Conservation (phyloP, 1,284 basidiomycete genomes). For the Clitocybe nebularis region DNA sequence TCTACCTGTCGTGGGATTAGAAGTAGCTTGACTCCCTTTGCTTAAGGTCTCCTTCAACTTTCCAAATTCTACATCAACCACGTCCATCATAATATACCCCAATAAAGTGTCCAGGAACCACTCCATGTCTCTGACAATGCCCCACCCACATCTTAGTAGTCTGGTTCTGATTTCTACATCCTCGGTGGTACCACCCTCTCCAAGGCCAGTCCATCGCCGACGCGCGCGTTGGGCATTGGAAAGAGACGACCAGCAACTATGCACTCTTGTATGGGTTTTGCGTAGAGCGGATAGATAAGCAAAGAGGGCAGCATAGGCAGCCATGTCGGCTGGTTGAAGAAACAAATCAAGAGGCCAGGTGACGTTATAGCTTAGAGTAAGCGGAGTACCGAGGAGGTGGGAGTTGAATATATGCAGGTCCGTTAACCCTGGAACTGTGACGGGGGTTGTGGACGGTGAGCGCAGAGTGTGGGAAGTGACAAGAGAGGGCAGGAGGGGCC, state of each 20-base stretch:
- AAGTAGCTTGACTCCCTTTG: conserved; percentile 23
- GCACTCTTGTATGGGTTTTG: conserved; percentile 76
- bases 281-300: conserved; percentile 81
- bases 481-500: conserved; percentile 74
- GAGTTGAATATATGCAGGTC: conserved; percentile 63
- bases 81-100: conserved; percentile 86
- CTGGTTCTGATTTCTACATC: conserved; percentile 61
- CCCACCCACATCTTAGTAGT: conserved; percentile 80
- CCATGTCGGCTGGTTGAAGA: conserved; percentile 71
- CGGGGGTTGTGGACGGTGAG: conserved; percentile 25
- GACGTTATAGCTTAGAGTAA: conserved; percentile 65
- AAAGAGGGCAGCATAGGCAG: conserved; percentile 75
- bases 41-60: conserved; percentile 58
- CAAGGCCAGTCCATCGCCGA: conserved; percentile 79
- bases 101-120: conserved; percentile 87
- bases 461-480: conserved; percentile 30
- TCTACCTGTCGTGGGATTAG: conserved; percentile 7
- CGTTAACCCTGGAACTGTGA: conserved; percentile 21
- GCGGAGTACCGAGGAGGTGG: conserved; percentile 74
- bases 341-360: conserved; percentile 90
- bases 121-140: conserved; percentile 79
- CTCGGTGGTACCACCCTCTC: conserved; percentile 77
- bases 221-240: conserved; percentile 80
- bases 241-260: conserved; percentile 79
- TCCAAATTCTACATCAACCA: conserved; percentile 81